Percentiles rank a stretch among this genome's conserved stretches.
phyloP scores from a whole-genome alignment of 2,329 filamentous ascomycete genomes.

The Fusarium chlamydosporum region DNA sequence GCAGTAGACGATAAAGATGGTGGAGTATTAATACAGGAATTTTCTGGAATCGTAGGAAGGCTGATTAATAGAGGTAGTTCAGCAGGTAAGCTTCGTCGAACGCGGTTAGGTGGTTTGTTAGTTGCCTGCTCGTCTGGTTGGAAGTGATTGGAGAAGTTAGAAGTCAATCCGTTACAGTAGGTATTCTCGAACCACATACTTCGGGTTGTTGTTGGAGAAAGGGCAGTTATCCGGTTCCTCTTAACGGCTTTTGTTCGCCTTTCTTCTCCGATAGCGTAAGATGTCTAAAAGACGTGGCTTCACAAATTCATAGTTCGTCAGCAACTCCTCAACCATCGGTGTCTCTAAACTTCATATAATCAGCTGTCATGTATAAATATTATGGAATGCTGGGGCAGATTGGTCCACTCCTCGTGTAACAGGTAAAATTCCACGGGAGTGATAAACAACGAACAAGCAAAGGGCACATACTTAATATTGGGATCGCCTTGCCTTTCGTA shows the following conservation, averaged over 20 bases:
- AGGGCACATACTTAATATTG: neutral
- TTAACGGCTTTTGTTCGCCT: neutral
- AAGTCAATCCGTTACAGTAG: neutral
- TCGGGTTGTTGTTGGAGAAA: slow-evolving; percentile 6
- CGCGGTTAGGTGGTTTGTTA: too few relatives aligned
- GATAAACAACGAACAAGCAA: neutral
- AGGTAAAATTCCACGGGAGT: neutral
- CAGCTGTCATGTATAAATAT: neutral
- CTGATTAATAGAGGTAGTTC: neutral
- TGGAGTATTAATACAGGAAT: slow-evolving; percentile 12
- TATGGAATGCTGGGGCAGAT: slow-evolving; percentile 15
- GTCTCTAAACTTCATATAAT: neutral
- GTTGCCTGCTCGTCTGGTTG: neutral
- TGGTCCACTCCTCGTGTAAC: neutral
- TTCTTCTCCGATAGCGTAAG: neutral
- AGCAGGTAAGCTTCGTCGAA: neutral
- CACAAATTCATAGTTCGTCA: slow-evolving; percentile 20
- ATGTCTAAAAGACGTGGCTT: slow-evolving; percentile 10
- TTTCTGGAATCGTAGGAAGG: slow-evolving; percentile 3
- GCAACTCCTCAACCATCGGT: slow-evolving; percentile 12
- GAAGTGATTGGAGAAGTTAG: neutral
- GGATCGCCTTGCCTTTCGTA: slow-evolving; percentile 12
- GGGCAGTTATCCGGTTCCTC: neutral
- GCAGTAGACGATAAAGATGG: slow-evolving; percentile 5
- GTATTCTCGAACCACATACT: neutral